Conservation (phyloP, 805 yeast species). For the Candida chauliodis region DNA sequence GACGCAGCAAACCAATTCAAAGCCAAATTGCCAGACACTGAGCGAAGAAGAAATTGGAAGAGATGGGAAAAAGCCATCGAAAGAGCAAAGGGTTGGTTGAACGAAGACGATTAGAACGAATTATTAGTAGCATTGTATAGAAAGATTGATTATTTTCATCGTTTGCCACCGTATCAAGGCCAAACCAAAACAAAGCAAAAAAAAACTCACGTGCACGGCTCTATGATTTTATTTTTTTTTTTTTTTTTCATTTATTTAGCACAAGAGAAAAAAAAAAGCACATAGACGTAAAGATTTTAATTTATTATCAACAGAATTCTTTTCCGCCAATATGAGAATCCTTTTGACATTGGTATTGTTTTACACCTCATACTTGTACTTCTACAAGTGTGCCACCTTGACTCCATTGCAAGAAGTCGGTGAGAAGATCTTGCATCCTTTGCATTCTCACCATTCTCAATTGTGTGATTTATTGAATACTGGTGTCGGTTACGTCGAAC, state of each 20-base stretch:
- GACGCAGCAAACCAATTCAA: conserved; percentile 26
- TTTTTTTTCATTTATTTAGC: background rate
- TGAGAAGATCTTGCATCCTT: conserved; percentile 34
- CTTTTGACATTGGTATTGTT: conserved; percentile 13
- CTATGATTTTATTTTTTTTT: conserved; percentile 1
- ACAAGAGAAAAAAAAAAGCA: too few relatives aligned
- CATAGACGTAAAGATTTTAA: too few relatives aligned
- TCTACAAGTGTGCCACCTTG: conserved; percentile 31
- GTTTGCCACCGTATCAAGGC: too few relatives aligned
- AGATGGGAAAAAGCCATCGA: conserved; percentile 85
- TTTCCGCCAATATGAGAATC: conserved; percentile 11
- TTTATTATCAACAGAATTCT: background rate
- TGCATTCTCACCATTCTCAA: conserved; percentile 31
- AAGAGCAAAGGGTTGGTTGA: conserved; percentile 80
- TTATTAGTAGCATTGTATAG: conserved; percentile 15
- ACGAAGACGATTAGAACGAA: conserved; percentile 24
- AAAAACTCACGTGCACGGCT: too few relatives aligned
- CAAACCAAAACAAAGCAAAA: too few relatives aligned
- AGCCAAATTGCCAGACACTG: conserved; percentile 50
- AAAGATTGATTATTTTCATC: too few relatives aligned
- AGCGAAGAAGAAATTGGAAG: conserved; percentile 60
- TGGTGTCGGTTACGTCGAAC: conserved; percentile 26
- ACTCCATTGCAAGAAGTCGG: conserved; percentile 26
- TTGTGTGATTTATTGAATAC: conserved; percentile 31
- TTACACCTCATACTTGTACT: conserved; percentile 35